Conservation (phyloP, 805 yeast genomes). For the Candida koratica region DNA sequence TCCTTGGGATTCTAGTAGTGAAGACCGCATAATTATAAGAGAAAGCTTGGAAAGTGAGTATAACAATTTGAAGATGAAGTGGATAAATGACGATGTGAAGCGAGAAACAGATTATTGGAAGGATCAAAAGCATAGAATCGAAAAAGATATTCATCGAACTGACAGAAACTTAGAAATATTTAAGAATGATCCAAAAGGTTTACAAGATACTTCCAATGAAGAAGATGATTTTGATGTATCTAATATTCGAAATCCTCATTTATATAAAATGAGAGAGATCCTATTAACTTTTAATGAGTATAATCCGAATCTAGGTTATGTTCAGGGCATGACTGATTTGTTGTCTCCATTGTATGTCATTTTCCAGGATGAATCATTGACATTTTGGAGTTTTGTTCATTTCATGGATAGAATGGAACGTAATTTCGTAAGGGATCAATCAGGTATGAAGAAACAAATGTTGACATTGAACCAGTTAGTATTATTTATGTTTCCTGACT, state of each 20-base stretch:
- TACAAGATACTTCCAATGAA: constrained; percentile 30
- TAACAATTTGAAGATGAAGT: constrained; percentile 61
- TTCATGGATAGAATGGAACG: constrained; percentile 96
- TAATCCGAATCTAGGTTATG: constrained; percentile 84
- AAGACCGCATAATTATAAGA: constrained; percentile 60
- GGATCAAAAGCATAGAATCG: constrained; percentile 86
- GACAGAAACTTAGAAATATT: constrained; percentile 75
- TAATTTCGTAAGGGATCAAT: constrained; percentile 84
- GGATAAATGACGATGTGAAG: constrained; percentile 56
- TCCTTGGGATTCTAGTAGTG: constrained; percentile 80
- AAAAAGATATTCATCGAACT: constrained; percentile 89
- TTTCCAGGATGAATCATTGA: constrained; percentile 64
- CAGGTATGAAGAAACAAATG: constrained; percentile 91
- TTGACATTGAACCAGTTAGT: constrained; percentile 74
- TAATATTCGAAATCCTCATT: constrained; percentile 70
- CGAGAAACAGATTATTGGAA: constrained; percentile 65
- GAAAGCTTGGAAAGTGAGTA: constrained; percentile 59
- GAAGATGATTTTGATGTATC: constrained; percentile 54
- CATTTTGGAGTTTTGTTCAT: constrained; percentile 85
- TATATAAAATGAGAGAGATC: constrained; percentile 68
- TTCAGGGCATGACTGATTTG: constrained; percentile 96
- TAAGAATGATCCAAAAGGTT: constrained; percentile 37
- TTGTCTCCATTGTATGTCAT: constrained; percentile 76
- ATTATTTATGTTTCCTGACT: constrained; percentile 84
- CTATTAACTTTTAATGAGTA: constrained; percentile 81